Base-by-base conservation (phyloP, 192 early-diverging fungal genomes). In the Gamsiella multidivaricata region DNA sequence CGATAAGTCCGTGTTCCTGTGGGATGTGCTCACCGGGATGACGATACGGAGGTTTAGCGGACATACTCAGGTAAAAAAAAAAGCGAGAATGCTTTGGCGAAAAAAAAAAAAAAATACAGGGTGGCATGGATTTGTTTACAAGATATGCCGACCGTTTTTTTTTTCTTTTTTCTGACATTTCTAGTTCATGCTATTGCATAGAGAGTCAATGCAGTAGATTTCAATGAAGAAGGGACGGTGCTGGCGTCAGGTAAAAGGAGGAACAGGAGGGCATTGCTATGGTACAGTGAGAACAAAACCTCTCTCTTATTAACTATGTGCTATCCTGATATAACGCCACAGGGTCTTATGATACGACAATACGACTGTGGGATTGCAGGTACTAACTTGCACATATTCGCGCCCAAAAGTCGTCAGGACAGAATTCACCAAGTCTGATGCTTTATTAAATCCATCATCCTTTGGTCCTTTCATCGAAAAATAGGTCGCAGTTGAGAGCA, bases 201-300 rank as follows among this genome's bases (percentile, higher is more conserved):
- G 80, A 85, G 94, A 33, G 86, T 98, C 7, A 96, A 97, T 70
- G 85, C 91, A 22, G 91, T 97, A 11, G 91, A 83, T 15, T 93
- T 96, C 63, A 96, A 94, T 71, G 72, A 67, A 5, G 90, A 95
- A 6, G 90, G 87, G 7, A 89, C 90, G 3, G 88, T 98, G 3
- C 37, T 97, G 55, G 90, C 87, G 1, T 94, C 92, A 61, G 97
- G 94, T 69, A 89, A 64, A 10, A 18, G n/a, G 39, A 2, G 14
- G 17, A 43, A 18, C 5, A 46, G n/a, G n/a, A 18, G 15, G n/a
- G 45, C 15, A 46, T 41, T 41, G 14, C 39, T 7, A 14, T 14
- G 14, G 39, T 10, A 14, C 39, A 14, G 14, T 14, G 7, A 14
- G 14, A 7, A 10, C 39, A 41, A 41, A 10, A 7, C 39, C 7